A percentile compares a stretch with the other conserved stretches of the same genome.
Conservation (phyloP, 495 filamentous ascomycete species). For the Neurospora tetraspora region DNA sequence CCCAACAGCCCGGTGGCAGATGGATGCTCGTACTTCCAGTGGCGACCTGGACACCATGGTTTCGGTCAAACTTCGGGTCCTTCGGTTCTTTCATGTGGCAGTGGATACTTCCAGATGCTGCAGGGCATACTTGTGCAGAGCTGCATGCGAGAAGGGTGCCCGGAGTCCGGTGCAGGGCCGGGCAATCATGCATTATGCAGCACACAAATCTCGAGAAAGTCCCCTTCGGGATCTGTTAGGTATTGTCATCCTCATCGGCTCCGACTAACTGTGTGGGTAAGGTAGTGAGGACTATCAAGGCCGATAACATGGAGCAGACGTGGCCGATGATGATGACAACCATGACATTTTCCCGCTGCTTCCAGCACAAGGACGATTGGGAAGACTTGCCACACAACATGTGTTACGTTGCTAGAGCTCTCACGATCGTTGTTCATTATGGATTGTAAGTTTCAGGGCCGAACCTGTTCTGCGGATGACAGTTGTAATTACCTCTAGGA, state of each 20-base stretch:
- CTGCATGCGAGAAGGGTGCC: neutral
- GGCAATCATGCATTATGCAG: neutral
- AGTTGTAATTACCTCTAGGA: neutral
- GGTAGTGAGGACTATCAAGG: neutral
- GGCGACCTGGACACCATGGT: neutral
- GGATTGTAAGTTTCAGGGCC: neutral
- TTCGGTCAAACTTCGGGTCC: neutral
- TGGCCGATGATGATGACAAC: neutral
- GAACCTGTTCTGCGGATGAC: neutral
- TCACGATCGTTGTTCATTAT: neutral
- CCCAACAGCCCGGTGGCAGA: neutral
- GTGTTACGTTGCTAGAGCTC: neutral
- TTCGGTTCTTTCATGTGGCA: neutral
- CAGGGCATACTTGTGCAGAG: neutral
- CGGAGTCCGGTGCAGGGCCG: neutral
- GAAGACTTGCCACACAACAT: neutral
- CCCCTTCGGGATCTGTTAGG: neutral
- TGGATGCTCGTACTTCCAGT: neutral
- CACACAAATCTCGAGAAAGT: neutral
- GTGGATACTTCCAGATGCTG: neutral
- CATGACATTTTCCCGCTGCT: neutral
- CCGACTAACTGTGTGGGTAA: neutral
- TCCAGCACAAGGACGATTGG: neutral
- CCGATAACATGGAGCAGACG: neutral
- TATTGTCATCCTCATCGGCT: neutral